These are phyloP conservation scores for Penicillium glabrum DNA, from an alignment of 2,329 filamentous ascomycete species.

Conservation along the genomic window DNA sequence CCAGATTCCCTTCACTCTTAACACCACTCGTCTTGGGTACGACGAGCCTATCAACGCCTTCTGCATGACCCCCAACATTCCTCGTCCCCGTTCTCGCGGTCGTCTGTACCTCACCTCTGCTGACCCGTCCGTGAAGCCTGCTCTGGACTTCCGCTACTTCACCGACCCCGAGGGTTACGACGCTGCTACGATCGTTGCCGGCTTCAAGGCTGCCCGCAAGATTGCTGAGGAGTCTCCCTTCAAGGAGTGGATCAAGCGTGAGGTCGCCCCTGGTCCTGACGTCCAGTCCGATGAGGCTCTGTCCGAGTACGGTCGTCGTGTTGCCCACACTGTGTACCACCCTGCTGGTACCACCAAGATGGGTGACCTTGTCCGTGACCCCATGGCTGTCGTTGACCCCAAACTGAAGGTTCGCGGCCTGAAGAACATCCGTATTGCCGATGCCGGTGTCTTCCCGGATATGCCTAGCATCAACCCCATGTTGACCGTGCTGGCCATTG, in stretches of 20 bases:
- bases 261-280: constrained; percentile 74
- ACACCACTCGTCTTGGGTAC: constrained; percentile 79
- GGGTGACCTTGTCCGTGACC: constrained; percentile 69
- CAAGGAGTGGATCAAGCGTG: constrained; percentile 77
- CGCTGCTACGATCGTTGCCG: constrained; percentile 75
- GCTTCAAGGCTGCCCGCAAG: constrained; percentile 73
- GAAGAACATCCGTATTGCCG: constrained; percentile 73
- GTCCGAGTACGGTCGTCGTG: constrained; percentile 76
- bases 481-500: constrained; percentile 82
- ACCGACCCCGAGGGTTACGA: constrained; percentile 84
- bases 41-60: constrained; percentile 72
- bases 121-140: constrained; percentile 75
- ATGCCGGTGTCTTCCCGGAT: constrained; percentile 84
- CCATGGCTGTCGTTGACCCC: constrained; percentile 76
- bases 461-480: constrained; percentile 88
- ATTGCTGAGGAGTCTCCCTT: constrained; percentile 75
- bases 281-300: constrained; percentile 77
- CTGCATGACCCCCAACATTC: constrained; percentile 92
- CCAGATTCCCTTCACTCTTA: constrained; percentile 88
- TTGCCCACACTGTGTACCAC: constrained; percentile 87
- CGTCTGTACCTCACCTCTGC: constrained; percentile 73
- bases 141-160: constrained; percentile 87
- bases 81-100: constrained; percentile 75
- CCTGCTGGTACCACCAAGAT: constrained; percentile 88
- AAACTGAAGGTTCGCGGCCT: constrained; percentile 71